Percentiles rank a stretch among this genome's conserved stretches.
These are phyloP conservation scores for Typha latifolia DNA, from an alignment of 176 grass and related monocot genomes.

Conservation along the genomic window DNA sequence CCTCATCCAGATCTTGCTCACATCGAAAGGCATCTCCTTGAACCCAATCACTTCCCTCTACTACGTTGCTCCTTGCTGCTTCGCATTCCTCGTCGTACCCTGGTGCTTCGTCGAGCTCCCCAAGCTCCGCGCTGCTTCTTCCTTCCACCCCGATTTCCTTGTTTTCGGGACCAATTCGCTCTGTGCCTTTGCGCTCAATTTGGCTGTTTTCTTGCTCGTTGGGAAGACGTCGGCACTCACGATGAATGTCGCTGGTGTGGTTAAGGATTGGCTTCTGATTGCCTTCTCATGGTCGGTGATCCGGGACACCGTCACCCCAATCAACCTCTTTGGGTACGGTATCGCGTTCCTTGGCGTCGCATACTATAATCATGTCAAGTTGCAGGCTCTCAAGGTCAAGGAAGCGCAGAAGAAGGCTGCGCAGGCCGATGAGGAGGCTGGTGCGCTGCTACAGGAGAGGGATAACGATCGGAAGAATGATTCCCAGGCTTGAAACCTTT, in stretches of 20 bases:
- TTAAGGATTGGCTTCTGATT: conserved; percentile 93
- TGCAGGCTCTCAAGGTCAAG: conserved; percentile 93
- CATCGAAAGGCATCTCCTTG: conserved; percentile 85
- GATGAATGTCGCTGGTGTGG: conserved; percentile 94
- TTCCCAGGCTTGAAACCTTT: conserved; percentile 26
- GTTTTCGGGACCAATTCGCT: conserved; percentile 76
- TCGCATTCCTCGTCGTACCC: conserved; percentile 60
- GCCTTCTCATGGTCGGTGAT: conserved; percentile 98
- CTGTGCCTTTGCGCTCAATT: conserved; percentile 82
- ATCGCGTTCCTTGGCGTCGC: conserved; percentile 87
- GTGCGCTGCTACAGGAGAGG: conserved; percentile 57
- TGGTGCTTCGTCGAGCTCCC: conserved; percentile 81
- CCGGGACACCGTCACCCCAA: conserved; percentile 67
- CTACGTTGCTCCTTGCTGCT: conserved; percentile 80
- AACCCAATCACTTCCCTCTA: conserved; percentile 99
- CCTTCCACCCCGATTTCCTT: conserved; percentile 62
- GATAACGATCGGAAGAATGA: conserved; percentile 58
- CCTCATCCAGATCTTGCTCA: conserved; percentile 98
- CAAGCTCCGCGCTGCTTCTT: conserved; percentile 39
- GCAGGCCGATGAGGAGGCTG: conserved; percentile 71
- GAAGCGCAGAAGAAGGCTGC: conserved; percentile 86
- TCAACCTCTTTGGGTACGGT: conserved; percentile 85
- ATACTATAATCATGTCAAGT: conserved; percentile 92
- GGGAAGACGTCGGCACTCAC: conserved; percentile 91
- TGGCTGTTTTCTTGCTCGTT: conserved; percentile 83